Percentiles rank a stretch among this genome's conserved stretches.
phyloP scores from a whole-genome alignment of 192 early-diverging fungal species.

The Chytriomyces hyalinus region DNA sequence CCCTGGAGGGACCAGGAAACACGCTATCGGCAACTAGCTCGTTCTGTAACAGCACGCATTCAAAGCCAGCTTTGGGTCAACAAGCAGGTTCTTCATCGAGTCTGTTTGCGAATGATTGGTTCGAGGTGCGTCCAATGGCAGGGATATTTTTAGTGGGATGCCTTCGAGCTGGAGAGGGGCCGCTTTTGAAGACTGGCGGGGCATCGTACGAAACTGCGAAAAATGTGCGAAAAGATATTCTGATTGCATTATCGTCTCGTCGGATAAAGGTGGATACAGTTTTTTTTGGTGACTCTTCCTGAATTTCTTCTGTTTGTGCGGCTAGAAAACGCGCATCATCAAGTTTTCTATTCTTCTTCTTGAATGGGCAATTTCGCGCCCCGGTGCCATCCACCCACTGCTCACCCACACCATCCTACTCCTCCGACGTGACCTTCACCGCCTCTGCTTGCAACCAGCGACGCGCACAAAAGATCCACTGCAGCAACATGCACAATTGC shows the following conservation, averaged over 20 bases:
- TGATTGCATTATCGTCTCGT: conserved; percentile 7
- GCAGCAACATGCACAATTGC: background rate
- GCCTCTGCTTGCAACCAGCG: background rate
- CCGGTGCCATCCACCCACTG: conserved; percentile 31
- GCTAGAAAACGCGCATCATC: conserved; percentile 28
- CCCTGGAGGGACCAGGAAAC: too few relatives aligned
- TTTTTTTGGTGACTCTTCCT: background rate
- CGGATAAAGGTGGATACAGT: conserved; percentile 10
- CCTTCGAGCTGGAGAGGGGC: conserved; percentile 13
- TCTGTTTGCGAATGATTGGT: conserved; percentile 22
- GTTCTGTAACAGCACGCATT: too few relatives aligned
- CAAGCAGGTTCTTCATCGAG: background rate
- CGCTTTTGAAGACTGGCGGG: conserved; percentile 5
- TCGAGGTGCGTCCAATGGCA: conserved; percentile 27
- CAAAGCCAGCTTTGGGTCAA: too few relatives aligned
- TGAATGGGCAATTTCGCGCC: conserved; percentile 25
- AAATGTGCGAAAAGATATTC: conserved; percentile 19
- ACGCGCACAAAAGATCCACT: background rate
- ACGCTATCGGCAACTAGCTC: too few relatives aligned
- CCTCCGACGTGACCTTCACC: conserved; percentile 29
- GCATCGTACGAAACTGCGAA: conserved; percentile 22
- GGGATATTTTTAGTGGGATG: conserved; percentile 27
- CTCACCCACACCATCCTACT: conserved; percentile 22
- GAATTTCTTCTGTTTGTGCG: background rate
- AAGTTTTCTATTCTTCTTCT: conserved; percentile 16